Percentiles rank a stretch among this genome's conserved stretches.
Evolutionary conservation across 1,284 basidiomycete species (phyloP).

Genomic region (Athelia sp.): DNA sequence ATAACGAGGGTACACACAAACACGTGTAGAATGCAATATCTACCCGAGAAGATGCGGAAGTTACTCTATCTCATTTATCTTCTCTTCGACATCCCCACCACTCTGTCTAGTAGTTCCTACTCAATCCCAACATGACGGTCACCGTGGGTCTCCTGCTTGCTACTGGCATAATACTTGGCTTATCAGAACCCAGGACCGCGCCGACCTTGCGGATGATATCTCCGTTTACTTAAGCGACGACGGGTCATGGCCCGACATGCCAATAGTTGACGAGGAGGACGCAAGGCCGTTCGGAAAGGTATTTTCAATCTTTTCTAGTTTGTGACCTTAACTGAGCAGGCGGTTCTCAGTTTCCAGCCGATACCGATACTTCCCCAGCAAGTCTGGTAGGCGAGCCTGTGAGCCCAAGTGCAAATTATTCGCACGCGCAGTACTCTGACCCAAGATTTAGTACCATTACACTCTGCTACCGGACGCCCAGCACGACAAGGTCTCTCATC

Average conservation of each 20-base stretch:
- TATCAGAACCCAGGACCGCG: no score
- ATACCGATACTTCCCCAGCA: not conserved
- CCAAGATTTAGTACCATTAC: not conserved
- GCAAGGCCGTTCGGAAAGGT: not conserved
- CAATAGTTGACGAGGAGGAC: not conserved
- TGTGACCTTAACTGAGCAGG: no score
- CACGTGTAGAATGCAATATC: conserved; percentile 1
- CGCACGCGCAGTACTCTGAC: not conserved
- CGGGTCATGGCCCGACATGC: conserved; percentile 1
- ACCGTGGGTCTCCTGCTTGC: not conserved
- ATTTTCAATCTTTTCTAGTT: no score
- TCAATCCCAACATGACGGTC: not conserved
- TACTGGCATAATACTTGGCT: no score
- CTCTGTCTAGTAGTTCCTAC: not conserved
- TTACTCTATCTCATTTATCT: not conserved
- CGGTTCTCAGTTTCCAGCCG: not conserved
- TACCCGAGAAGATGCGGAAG: not conserved
- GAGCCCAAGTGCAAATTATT: not conserved
- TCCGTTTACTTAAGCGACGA: not conserved
- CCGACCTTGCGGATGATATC: not conserved
- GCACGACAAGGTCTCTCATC: not conserved
- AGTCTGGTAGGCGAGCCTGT: not conserved
- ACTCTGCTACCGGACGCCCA: not conserved
- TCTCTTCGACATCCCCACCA: not conserved
- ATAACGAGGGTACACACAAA: not conserved